Evolutionary conservation across 202 grass and related monocot species (phyloP).

Genomic region (Setaria viridis): DNA sequence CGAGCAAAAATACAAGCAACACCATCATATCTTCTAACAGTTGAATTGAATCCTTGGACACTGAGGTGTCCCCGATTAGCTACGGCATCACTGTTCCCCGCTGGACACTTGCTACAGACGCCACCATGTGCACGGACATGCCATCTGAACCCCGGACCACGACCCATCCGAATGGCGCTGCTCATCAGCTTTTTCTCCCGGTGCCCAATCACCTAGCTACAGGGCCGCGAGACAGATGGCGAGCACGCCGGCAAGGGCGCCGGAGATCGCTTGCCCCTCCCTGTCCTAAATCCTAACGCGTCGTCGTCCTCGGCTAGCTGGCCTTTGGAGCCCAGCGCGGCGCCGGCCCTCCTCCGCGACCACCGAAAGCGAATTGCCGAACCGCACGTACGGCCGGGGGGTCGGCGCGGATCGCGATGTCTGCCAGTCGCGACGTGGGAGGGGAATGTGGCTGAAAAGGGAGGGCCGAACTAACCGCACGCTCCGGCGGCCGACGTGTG

Average conservation of each 20-base stretch:
- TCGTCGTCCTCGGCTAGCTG: conserved; percentile 35
- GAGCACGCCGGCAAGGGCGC: not conserved
- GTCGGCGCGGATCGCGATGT: not conserved
- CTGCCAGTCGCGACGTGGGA: conserved; percentile 1
- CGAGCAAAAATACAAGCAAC: no score
- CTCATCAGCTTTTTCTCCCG: not conserved
- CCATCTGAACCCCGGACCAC: not conserved
- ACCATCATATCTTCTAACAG: no score
- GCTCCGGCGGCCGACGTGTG: conserved; percentile 14
- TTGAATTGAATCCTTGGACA: no score
- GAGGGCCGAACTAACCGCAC: conserved; percentile 36
- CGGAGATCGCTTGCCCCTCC: not conserved
- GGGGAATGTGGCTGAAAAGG: conserved; percentile 46
- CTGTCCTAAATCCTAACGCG: not conserved
- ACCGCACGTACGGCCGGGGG: not conserved
- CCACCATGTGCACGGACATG: no score
- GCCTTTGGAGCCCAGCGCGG: conserved; percentile 20
- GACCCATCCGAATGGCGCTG: not conserved
- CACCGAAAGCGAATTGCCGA: conserved; percentile 1
- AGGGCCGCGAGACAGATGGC: conserved; percentile 22
- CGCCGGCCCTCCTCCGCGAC: not conserved
- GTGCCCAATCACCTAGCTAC: not conserved
- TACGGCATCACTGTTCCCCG: no score
- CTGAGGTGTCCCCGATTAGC: no score
- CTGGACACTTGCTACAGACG: no score